phyloP scores from a whole-genome alignment of 768 basidiomycete species.

The Serendipita sp. region DNA sequence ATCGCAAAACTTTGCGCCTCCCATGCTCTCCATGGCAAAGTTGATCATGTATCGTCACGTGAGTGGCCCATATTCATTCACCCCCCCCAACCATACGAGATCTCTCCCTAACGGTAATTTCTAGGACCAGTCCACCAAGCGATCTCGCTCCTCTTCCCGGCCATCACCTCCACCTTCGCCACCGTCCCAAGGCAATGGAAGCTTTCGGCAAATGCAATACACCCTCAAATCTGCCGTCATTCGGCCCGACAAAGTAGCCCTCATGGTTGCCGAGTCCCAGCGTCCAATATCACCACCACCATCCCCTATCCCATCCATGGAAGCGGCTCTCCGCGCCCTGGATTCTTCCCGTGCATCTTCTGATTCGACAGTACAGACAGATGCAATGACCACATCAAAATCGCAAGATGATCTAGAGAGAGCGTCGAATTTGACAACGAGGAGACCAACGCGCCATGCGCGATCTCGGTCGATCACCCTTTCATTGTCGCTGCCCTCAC shows the following conservation, averaged over 20 bases:
- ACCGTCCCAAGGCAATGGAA: not conserved
- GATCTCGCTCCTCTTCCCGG: not conserved
- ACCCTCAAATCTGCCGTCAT: slow-evolving; percentile 1
- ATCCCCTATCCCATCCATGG: no score
- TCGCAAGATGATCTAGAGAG: not conserved
- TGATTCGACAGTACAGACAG: not conserved
- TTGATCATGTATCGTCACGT: slow-evolving; percentile 5
- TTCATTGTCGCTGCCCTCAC: not conserved
- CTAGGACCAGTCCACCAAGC: not conserved
- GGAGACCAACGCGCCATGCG: not conserved
- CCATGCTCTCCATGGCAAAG: slow-evolving; percentile 5
- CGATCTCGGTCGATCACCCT: not conserved
- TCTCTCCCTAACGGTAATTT: not conserved
- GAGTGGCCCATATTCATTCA: not conserved
- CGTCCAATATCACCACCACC: not conserved
- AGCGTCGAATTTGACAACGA: not conserved
- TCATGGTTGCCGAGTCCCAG: not conserved
- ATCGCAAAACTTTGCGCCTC: not conserved
- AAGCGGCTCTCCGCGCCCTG: not conserved
- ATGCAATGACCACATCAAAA: not conserved
- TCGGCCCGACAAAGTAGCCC: not conserved
- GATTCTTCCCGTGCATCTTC: not conserved
- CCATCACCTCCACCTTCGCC: slow-evolving; percentile 1
- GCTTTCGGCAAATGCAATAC: not conserved
- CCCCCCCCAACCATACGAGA: not conserved